These are phyloP conservation scores for Sarocladium kiliense DNA, from an alignment of 2,329 filamentous ascomycete species.

Conservation along the genomic window DNA sequence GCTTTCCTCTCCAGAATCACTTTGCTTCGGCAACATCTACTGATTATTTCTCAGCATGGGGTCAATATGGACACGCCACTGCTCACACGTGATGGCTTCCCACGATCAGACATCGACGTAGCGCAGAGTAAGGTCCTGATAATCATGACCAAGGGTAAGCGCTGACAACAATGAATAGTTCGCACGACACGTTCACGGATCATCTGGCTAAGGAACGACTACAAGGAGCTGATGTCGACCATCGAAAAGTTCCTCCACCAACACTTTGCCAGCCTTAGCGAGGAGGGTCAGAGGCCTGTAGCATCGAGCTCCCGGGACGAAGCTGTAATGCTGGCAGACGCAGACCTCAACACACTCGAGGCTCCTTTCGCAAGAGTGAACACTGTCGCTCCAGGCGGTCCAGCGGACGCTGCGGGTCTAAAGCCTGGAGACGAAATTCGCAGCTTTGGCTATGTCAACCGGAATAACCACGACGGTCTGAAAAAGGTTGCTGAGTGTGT, in stretches of 20 bases:
- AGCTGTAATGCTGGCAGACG: constrained; percentile 26
- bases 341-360: constrained; percentile 20
- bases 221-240: constrained; percentile 78
- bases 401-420: constrained; percentile 77
- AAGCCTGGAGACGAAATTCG: constrained; percentile 75
- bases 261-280: constrained; percentile 71
- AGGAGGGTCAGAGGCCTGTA: constrained; percentile 25
- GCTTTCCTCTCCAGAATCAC: constrained; percentile 18
- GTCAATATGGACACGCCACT: constrained; percentile 89
- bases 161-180: constrained; percentile 45
- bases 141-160: neutral
- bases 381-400: constrained; percentile 70
- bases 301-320: constrained; percentile 15
- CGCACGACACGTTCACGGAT: constrained; percentile 90
- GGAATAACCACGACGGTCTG: constrained; percentile 79
- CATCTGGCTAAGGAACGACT: constrained; percentile 85
- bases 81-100: constrained; percentile 85
- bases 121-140: constrained; percentile 66
- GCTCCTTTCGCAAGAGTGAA: constrained; percentile 82
- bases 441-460: constrained; percentile 80
- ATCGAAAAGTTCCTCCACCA: constrained; percentile 86
- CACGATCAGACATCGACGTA: constrained; percentile 88
- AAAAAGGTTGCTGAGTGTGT: constrained; percentile 85
- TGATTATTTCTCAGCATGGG: constrained; percentile 58
- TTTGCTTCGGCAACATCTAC: neutral